phyloP scores from a whole-genome alignment of 495 filamentous ascomycete genomes.

The Recurvomyces mirabilis region DNA sequence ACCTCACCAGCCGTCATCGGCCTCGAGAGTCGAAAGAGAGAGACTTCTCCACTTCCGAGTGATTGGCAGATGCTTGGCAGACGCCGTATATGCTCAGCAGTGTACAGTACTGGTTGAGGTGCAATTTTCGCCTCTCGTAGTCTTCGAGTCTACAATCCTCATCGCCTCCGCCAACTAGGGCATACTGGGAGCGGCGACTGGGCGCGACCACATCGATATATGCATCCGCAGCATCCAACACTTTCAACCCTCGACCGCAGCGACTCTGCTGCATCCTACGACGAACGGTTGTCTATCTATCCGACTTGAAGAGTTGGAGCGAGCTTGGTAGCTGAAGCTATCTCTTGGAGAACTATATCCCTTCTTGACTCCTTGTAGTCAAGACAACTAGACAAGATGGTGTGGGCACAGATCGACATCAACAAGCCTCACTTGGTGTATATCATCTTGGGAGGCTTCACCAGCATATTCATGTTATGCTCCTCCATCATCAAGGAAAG shows the following conservation, averaged over 20 bases:
- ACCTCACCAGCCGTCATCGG: too few relatives aligned
- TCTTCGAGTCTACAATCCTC: slow-evolving; percentile 2
- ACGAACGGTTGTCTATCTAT: slow-evolving; percentile 5
- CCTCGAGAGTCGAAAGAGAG: too few relatives aligned
- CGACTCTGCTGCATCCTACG: slow-evolving; percentile 13
- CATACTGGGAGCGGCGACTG: slow-evolving; percentile 41
- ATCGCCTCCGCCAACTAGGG: slow-evolving; percentile 7
- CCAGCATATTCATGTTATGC: slow-evolving; percentile 94
- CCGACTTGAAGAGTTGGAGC: slow-evolving; percentile 2
- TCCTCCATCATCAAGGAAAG: slow-evolving; percentile 97
- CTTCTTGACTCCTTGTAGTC: background rate
- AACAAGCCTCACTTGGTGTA: slow-evolving; percentile 97
- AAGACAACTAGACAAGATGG: slow-evolving; percentile 44
- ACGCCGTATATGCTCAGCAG: too few relatives aligned
- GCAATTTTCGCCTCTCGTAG: too few relatives aligned
- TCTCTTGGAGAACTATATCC: too few relatives aligned
- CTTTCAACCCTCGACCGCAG: slow-evolving; percentile 8
- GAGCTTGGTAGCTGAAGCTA: too few relatives aligned
- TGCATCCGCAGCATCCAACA: background rate
- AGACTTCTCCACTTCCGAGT: too few relatives aligned
- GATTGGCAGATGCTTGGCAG: too few relatives aligned
- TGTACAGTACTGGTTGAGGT: too few relatives aligned
- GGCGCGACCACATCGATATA: slow-evolving; percentile 36
- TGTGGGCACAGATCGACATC: slow-evolving; percentile 83
- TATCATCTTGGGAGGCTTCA: slow-evolving; percentile 96